Conservation (phyloP, 352 stramenopile genomes). For the Phytophthora litchii region DNA sequence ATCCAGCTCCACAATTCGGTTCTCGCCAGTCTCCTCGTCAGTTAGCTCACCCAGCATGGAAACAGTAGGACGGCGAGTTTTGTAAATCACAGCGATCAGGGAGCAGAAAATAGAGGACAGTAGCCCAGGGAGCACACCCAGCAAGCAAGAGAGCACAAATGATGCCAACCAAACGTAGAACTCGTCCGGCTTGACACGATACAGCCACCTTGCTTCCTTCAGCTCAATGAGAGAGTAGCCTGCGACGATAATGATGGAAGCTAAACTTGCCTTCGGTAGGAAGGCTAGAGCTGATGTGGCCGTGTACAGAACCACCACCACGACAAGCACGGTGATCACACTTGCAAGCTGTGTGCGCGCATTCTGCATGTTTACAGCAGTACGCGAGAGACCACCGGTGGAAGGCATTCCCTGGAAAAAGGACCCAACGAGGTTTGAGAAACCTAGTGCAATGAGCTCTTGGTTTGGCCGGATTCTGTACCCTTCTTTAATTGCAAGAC, state of each 20-base stretch:
- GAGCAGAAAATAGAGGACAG: slow-evolving; percentile 63
- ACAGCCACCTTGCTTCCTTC: slow-evolving; percentile 87
- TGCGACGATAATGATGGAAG: slow-evolving; percentile 91
- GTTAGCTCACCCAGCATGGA: slow-evolving; percentile 45
- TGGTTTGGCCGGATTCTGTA: slow-evolving; percentile 86
- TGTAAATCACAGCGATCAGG: slow-evolving; percentile 67
- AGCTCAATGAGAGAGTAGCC: slow-evolving; percentile 90
- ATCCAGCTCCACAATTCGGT: slow-evolving; percentile 47
- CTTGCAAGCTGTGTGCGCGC: slow-evolving; percentile 88
- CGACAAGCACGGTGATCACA: slow-evolving; percentile 88
- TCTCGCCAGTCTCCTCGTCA: slow-evolving; percentile 46
- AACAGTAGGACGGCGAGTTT: slow-evolving; percentile 60
- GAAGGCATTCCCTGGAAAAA: slow-evolving; percentile 93
- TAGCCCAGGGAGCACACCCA: slow-evolving; percentile 56
- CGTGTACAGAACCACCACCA: slow-evolving; percentile 90
- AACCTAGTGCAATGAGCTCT: slow-evolving; percentile 92
- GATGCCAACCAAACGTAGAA: slow-evolving; percentile 67
- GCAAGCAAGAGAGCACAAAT: slow-evolving; percentile 53
- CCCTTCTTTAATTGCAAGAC: slow-evolving; percentile 79
- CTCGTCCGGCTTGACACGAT: slow-evolving; percentile 54
- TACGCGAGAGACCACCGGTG: slow-evolving; percentile 90
- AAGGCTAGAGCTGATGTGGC: slow-evolving; percentile 90
- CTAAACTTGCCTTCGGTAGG: slow-evolving; percentile 86
- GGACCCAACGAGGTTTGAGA: slow-evolving; percentile 87
- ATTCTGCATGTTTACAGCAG: slow-evolving; percentile 91